phyloP scores from a whole-genome alignment of 108 stramenopile species.

The Conticribra weissflogii region DNA sequence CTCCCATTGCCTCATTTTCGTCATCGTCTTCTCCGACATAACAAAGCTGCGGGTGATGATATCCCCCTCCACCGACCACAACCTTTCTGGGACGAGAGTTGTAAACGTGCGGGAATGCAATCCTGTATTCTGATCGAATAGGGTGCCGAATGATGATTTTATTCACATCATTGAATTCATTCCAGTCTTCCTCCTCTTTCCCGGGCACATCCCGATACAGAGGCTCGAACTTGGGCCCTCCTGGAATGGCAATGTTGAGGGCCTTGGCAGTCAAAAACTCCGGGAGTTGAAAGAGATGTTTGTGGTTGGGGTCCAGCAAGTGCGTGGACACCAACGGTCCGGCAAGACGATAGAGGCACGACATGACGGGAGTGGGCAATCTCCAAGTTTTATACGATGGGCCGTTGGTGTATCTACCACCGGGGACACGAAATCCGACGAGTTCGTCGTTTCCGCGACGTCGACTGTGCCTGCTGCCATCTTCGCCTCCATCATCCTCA shows the following conservation, averaged over 20 bases:
- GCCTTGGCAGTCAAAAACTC: slow-evolving; percentile 98
- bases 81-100: slow-evolving; percentile 97
- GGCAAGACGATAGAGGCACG: slow-evolving; percentile 93
- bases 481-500: slow-evolving; percentile 61
- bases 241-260: slow-evolving; percentile 97
- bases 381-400: slow-evolving; percentile 94
- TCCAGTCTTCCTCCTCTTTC: slow-evolving; percentile 98
- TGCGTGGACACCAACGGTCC: slow-evolving; percentile 89
- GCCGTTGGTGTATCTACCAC: slow-evolving; percentile 87
- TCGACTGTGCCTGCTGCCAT: slow-evolving; percentile 5
- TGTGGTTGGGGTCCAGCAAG: slow-evolving; percentile 88
- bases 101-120: slow-evolving; percentile 98
- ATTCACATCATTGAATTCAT: slow-evolving; percentile 99
- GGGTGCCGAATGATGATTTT: slow-evolving; percentile 98
- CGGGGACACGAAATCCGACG: slow-evolving; percentile 53
- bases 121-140: slow-evolving; percentile 97
- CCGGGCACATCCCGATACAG: slow-evolving; percentile 95
- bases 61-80: slow-evolving; percentile 67
- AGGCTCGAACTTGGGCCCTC: slow-evolving; percentile 99
- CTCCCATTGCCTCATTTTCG: slow-evolving; percentile 58
- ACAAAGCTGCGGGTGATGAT: slow-evolving; percentile 93
- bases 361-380: slow-evolving; percentile 93
- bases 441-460: slow-evolving; percentile 31
- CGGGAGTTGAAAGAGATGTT: slow-evolving; percentile 93
- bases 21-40: slow-evolving; percentile 89